These are phyloP conservation scores for Aspergillus alliaceus DNA, from an alignment of 2,329 filamentous ascomycete genomes.

Conservation along the genomic window DNA sequence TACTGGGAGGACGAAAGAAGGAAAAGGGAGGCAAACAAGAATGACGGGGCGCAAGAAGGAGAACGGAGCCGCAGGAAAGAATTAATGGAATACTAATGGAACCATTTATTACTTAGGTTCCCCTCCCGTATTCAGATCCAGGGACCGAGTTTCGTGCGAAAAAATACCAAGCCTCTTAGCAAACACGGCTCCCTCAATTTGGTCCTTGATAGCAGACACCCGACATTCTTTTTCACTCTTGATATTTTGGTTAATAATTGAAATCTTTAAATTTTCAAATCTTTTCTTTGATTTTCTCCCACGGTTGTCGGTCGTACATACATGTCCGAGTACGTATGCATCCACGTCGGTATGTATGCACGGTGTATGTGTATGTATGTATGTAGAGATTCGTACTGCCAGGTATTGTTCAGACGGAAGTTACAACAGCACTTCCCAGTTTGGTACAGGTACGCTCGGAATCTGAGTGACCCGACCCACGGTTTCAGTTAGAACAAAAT, in stretches of 20 bases:
- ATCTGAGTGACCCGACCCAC: conserved; percentile 6
- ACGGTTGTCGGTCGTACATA: neutral
- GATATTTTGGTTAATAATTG: neutral
- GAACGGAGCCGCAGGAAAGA: neutral
- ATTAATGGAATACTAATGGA: neutral
- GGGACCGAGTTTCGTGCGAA: neutral
- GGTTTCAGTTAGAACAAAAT: conserved; percentile 1
- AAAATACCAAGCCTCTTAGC: no score
- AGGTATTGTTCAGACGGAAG: neutral
- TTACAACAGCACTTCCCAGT: neutral
- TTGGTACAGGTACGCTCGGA: neutral
- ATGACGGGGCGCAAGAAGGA: neutral
- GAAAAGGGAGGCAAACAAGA: conserved; percentile 2
- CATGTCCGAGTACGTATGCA: neutral
- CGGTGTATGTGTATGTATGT: no score
- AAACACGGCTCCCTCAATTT: no score
- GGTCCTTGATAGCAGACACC: no score
- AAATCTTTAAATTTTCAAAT: neutral
- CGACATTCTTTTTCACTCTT: neutral
- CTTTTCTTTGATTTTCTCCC: neutral
- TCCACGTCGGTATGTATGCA: conserved; percentile 1
- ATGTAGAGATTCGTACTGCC: neutral
- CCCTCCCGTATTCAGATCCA: neutral
- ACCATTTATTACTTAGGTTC: neutral
- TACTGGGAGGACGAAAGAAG: neutral